Base-by-base conservation (phyloP, 2,329 filamentous ascomycete genomes). In the Ascochyta clinopodiicola region DNA sequence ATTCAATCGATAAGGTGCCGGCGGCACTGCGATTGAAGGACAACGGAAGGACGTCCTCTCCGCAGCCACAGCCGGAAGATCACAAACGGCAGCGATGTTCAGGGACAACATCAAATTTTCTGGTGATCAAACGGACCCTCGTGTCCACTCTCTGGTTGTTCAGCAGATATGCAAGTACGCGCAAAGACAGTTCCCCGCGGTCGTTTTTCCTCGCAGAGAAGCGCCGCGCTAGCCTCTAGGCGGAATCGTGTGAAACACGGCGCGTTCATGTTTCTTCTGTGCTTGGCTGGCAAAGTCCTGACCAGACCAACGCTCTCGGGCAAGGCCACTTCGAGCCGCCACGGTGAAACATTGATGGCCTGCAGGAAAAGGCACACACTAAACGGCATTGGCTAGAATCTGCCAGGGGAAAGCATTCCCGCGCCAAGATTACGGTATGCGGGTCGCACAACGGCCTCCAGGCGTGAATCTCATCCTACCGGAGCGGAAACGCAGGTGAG, bases 371-470 rank as follows among this genome's bases (percentile, higher is more conserved):
- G 32, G 37, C 40, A 46, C 24, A 46, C 51, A 36, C 43, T 21
- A 25, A 24, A 43, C 31, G 56, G 61, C 45, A 73, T 70, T 72
- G 68, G 67, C 60, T 56, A 43, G 49, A 51, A 40, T n/a, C 37
- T 45, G 48, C 51, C 60, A 67, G 61, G 67, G 63, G 57, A 44
- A 39, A 22, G 54, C 52, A 38, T 47, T 53, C 52, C 38, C 56
- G 52, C 50, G 61, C 61, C 63, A 51, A 51, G 52, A 24, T 32
- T 47, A 63, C 61, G 49, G 34, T 36, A 54, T 67, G 58, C 60
- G 53, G 55, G 65, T 65, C 58, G 56, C 63, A 63, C 65, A 66
- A 64, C 59, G 61, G 57, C 53, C 52, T 59, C 40, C 55, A 66
- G 53, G 40, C 51, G 62, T 66, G 59, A 59, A 51, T 58, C 59